These are phyloP conservation scores for Dryas integrifolia DNA, from an alignment of 331 rosid genomes.

Conservation along the genomic window DNA sequence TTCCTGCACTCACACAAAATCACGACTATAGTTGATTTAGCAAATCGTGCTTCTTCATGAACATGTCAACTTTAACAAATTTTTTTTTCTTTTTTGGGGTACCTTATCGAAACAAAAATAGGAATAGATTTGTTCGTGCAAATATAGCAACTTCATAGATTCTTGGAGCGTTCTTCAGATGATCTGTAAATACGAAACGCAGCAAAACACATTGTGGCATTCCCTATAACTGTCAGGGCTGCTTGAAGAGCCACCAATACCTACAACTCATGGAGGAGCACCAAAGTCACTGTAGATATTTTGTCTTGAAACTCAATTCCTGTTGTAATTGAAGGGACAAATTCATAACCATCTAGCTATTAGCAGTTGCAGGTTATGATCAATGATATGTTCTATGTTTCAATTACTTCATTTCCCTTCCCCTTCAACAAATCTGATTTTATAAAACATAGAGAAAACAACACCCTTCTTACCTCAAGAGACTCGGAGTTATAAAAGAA, in stretches of 20 bases:
- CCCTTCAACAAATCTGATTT: not conserved
- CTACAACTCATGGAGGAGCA: slow-evolving; percentile 46
- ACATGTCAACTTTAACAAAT: not conserved
- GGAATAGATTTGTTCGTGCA: slow-evolving; percentile 21
- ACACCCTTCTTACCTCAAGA: slow-evolving; percentile 52
- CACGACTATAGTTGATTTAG: not conserved
- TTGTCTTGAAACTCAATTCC: slow-evolving; percentile 17
- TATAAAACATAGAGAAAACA: not conserved
- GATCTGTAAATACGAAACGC: slow-evolving; percentile 82
- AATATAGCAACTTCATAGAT: slow-evolving; percentile 31
- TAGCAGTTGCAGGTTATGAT: not conserved
- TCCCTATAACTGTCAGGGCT: slow-evolving; percentile 80
- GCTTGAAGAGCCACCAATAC: slow-evolving; percentile 96
- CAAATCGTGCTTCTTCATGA: not conserved
- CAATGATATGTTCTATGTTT: slow-evolving; percentile 2
- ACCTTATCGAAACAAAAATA: slow-evolving; percentile 17
- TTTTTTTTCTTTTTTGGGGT: not conserved
- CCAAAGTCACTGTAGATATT: slow-evolving; percentile 18
- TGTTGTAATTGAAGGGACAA: slow-evolving; percentile 13
- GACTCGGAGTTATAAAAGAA: slow-evolving; percentile 93
- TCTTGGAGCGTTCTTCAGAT: slow-evolving; percentile 55
- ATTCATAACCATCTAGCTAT: not conserved
- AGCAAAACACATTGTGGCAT: slow-evolving; percentile 85
- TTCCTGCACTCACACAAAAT: not conserved
- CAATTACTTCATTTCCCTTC: not conserved